Conservation (phyloP, 169 alveolate genomes). For the Eimeria acervulina region DNA sequence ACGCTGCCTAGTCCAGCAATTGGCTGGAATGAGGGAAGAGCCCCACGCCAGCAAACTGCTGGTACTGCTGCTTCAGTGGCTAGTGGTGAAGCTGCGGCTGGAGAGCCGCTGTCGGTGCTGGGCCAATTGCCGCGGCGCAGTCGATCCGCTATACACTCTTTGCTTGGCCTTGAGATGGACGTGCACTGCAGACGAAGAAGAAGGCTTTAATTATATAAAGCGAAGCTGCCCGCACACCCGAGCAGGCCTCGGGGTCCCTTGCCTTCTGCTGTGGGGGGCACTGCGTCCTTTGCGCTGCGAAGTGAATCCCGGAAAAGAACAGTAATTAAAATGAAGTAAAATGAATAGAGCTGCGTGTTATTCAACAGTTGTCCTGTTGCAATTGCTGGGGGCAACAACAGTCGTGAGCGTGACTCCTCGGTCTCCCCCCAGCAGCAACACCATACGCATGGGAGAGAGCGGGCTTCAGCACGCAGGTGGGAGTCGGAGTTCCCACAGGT, state of each 20-base stretch:
- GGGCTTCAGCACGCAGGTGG: conserved; percentile 29
- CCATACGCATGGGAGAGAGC: conserved; percentile 19
- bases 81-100: conserved; percentile 58
- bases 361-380: conserved; percentile 20
- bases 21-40: background rate
- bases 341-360: background rate
- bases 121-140: conserved; percentile 33
- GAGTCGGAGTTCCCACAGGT: background rate
- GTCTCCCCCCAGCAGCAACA: conserved; percentile 65
- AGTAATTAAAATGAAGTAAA: background rate
- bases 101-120: conserved; percentile 50
- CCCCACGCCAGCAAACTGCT: conserved; percentile 13
- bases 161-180: background rate
- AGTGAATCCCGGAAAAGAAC: background rate
- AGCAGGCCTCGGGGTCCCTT: conserved; percentile 72
- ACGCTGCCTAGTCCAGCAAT: background rate
- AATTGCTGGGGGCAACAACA: conserved; percentile 12
- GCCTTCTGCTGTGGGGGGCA: conserved; percentile 73
- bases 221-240: conserved; percentile 55
- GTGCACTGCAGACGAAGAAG: conserved; percentile 42
- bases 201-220: background rate
- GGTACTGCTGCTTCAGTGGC: conserved; percentile 70
- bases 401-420: background rate
- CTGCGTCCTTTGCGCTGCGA: conserved; percentile 36
- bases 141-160: background rate